A percentile compares a stretch with the other conserved stretches of the same genome.
Evolutionary conservation across 2,329 filamentous ascomycete species (phyloP).

Genomic region (Hymenoscyphus scutula): DNA sequence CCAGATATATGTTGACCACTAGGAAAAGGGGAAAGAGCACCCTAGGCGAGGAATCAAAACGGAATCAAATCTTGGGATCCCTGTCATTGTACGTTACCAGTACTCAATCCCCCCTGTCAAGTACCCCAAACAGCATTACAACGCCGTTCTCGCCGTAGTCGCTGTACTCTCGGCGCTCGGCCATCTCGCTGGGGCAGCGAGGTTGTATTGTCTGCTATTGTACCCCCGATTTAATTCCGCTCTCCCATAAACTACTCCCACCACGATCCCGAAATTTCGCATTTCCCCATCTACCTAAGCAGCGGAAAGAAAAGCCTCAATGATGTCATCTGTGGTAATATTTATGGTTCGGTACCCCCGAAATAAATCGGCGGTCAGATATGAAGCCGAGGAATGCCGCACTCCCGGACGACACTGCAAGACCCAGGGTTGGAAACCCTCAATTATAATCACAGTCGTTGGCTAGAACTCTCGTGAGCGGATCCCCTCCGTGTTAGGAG

Average conservation of each 20-base stretch:
- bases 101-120: neutral
- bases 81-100: too few relatives aligned
- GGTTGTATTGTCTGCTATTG: neutral
- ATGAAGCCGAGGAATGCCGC: constrained; percentile 3
- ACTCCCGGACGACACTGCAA: neutral
- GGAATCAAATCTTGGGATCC: neutral
- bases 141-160: neutral
- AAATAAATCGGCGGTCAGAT: neutral
- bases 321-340: constrained; percentile 4
- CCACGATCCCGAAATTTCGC: neutral
- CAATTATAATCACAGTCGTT: neutral
- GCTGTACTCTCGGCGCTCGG: neutral
- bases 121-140: neutral
- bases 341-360: neutral
- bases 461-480: neutral
- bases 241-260: neutral
- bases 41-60: neutral
- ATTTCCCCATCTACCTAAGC: neutral
- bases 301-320: neutral
- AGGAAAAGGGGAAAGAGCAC: neutral
- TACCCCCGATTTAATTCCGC: constrained; percentile 6
- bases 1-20: neutral
- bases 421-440: neutral
- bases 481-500: neutral
- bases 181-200: neutral